These are phyloP conservation scores for Tetrahymena borealis DNA, from an alignment of 73 alveolate species.

Conservation along the genomic window DNA sequence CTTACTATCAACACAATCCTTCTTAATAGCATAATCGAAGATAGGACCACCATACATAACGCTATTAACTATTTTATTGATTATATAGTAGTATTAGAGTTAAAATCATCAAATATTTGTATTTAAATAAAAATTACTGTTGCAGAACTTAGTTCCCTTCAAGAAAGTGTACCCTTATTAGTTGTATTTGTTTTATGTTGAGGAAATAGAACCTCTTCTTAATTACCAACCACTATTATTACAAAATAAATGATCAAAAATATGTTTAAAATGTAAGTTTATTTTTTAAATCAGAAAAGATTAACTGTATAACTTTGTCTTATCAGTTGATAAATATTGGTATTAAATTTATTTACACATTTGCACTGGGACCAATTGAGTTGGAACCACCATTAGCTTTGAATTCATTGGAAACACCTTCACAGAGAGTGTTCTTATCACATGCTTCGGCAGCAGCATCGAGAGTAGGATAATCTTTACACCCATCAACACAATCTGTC, in stretches of 20 bases:
- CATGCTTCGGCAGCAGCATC: conserved; percentile 1
- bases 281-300: too few species aligned
- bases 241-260: background rate
- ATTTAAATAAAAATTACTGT: background rate
- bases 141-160: background rate
- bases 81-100: background rate
- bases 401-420: background rate
- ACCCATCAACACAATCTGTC: background rate
- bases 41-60: background rate
- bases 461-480: background rate
- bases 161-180: background rate
- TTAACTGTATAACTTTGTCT: too few species aligned
- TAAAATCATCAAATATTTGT: background rate
- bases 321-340: too few species aligned
- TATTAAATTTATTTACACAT: background rate
- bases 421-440: background rate
- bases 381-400: background rate
- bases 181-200: background rate
- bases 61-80: background rate
- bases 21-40: background rate
- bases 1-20: background rate
- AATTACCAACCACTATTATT: background rate
- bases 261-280: background rate
- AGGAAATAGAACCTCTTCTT: background rate
- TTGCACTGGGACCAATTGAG: background rate